Evolutionary conservation across 768 basidiomycete genomes (phyloP), one percentile per base, ranked within the genome.

Genomic region (Lentinula aciculospora): DNA sequence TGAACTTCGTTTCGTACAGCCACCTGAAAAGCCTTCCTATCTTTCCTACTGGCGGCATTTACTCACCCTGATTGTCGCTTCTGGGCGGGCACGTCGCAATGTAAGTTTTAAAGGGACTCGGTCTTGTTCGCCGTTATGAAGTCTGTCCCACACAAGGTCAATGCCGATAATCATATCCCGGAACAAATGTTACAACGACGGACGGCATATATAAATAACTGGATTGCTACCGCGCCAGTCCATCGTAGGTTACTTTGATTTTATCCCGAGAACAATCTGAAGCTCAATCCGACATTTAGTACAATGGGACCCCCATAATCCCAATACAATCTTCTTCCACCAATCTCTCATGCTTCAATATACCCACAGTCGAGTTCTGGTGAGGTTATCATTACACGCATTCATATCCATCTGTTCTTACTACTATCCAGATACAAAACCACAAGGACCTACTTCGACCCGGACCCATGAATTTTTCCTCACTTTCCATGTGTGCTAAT

Each of bases 401-500:
- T 34, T 50, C 4, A 19, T 17, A 31, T 9, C 1, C 19, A 9
- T 6, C 10, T 4, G 8, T 19, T 10, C 15, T 13, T 47, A 67
- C 70, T 37, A 74, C 79, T 63, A 85, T 85, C 63, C 67, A 49
- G 49, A 50, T 85, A 86, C 66, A 74, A 84, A 37, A 81, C 81
- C 6, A 85, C 83, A 71, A 79, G 84, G 54, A 80, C 79, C 0
- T 74, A 75, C 2, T 73, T 76, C 3, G 68, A 70, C 71, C 53
- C 21, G 46, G 31, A 39, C 45, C 9, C 32, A 27, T 40, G 36
- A 28, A 36, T 15, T 66, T 78, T 25, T 76, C 80, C 83, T 5
- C 84, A 0, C 73, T 86, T 5, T 82, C 84, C 0, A 86, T 86
- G 54, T 86, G 84, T 67, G 78, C 81, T 28, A 86, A 85, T 34